These are phyloP conservation scores for Amanita pallidorosea DNA, from an alignment of 768 basidiomycete species.

Conservation along the genomic window DNA sequence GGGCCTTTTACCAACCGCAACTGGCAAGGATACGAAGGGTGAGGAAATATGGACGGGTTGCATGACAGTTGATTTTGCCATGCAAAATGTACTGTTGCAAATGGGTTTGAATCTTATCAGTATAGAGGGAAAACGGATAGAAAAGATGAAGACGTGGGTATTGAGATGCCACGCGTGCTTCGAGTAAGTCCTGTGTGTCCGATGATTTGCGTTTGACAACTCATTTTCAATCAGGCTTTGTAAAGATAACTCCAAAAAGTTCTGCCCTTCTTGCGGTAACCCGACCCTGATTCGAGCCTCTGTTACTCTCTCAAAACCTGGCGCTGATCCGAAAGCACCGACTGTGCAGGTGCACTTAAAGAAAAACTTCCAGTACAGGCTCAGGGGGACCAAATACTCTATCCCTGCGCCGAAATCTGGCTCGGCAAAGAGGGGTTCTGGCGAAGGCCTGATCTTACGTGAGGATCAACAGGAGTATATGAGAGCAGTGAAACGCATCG, in stretches of 20 bases:
- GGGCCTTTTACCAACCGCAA: slow-evolving; percentile 58
- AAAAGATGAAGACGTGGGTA: slow-evolving; percentile 91
- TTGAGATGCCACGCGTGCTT: slow-evolving; percentile 97
- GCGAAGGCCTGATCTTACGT: slow-evolving; percentile 77
- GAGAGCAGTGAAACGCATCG: slow-evolving; percentile 69
- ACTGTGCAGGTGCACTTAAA: slow-evolving; percentile 87
- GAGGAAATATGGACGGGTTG: slow-evolving; percentile 58
- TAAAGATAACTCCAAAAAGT: slow-evolving; percentile 89
- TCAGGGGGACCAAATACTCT: slow-evolving; percentile 84
- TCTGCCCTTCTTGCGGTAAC: slow-evolving; percentile 97
- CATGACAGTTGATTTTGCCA: slow-evolving; percentile 98
- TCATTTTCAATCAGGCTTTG: slow-evolving; percentile 56
- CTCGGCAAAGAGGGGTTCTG: slow-evolving; percentile 71
- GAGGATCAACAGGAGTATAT: slow-evolving; percentile 90
- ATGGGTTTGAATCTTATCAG: slow-evolving; percentile 89
- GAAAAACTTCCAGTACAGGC: slow-evolving; percentile 88
- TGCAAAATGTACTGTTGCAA: slow-evolving; percentile 95
- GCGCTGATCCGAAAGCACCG: slow-evolving; percentile 48
- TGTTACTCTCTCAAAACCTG: slow-evolving; percentile 69
- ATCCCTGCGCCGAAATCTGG: slow-evolving; percentile 89
- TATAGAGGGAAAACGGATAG: slow-evolving; percentile 82
- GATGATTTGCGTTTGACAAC: not conserved
- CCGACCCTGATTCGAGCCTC: slow-evolving; percentile 84
- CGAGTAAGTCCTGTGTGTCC: slow-evolving; percentile 55
- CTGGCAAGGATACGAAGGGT: slow-evolving; percentile 18